Evolutionary conservation across 305 asterid species (phyloP).

Genomic region (Solanum hybrid): DNA sequence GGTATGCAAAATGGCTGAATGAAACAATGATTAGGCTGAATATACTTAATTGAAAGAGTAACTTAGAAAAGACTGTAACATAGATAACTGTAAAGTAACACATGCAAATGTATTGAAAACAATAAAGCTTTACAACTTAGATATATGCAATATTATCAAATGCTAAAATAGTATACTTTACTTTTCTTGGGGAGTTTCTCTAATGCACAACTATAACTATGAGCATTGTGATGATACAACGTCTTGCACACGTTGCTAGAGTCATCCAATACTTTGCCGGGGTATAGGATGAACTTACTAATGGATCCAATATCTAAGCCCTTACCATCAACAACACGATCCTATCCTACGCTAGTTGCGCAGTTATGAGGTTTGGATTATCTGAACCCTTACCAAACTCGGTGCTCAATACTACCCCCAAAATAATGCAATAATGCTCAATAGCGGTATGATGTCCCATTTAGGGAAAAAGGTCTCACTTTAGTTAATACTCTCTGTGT

Average conservation of each 20-base stretch:
- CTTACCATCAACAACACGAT: not conserved
- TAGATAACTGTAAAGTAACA: not conserved
- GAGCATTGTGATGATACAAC: not conserved
- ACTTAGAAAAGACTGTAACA: not conserved
- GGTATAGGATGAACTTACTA: not conserved
- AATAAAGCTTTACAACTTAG: not conserved
- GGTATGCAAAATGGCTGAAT: not conserved
- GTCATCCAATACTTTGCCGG: not conserved
- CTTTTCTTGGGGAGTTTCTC: not conserved
- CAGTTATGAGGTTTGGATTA: not conserved
- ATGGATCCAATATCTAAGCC: not conserved
- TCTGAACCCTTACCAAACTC: not conserved
- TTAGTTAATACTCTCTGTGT: not conserved
- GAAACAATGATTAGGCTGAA: not conserved
- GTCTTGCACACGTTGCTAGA: not conserved
- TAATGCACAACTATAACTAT: not conserved
- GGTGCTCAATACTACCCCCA: not conserved
- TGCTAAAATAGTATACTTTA: not conserved
- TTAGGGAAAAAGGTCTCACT: not conserved
- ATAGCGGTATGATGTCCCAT: not conserved
- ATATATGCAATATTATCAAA: not conserved
- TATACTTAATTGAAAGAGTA: not conserved
- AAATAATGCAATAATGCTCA: not conserved
- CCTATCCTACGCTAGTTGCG: not conserved
- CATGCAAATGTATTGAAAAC: not conserved